Base-by-base conservation (phyloP, 208 protist species). In the Lotmaria passim region DNA sequence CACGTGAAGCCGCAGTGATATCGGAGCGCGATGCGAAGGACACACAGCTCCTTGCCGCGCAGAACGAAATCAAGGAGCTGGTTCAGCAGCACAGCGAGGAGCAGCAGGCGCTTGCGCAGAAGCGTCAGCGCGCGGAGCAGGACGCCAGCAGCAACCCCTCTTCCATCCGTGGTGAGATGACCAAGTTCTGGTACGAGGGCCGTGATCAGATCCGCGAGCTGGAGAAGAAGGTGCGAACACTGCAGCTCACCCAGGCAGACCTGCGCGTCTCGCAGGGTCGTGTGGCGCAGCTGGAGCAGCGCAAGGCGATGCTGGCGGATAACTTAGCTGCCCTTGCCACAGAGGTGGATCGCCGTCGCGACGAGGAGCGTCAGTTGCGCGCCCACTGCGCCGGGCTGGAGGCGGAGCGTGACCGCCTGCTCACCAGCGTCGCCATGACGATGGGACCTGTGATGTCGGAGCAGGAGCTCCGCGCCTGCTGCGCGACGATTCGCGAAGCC, bases 161-260 rank as follows among this genome's bases (percentile, higher is more conserved):
- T 14, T 92, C 86, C n/a, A 79, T 90, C 21, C 81, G 85, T 23
- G 77, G 69, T 11, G 78, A 93, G 51, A 59, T 84, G 33, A 75
- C 91, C 23, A 80, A 79, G 39, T 95, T 93, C 66, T 95, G 86
- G 82, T 79, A 81, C 64, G 81, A 87, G 19, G 87, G 86, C 17
- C 69, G 85, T 7, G 85, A 89, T 41, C 79, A 69, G 38, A 75
- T 93, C 24, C 51, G 70, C 19, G 74, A 62, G 28, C 69, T 93
- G 58, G 77, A 79, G 52, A 68, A 61, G 21, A 63, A 85, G 46
- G 61, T 91, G 34, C 47, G 57, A 28, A 64, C 81, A 38, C 71
- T 86, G 34, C 75, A 83, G 28, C 41, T 31, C n/a, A 78, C 79
- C 53, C 77, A 75, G 52, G 73, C 61, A 23, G 62, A 79, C 31